Conservation (phyloP, 148 eudicot species). For the Diospyros lotus region DNA sequence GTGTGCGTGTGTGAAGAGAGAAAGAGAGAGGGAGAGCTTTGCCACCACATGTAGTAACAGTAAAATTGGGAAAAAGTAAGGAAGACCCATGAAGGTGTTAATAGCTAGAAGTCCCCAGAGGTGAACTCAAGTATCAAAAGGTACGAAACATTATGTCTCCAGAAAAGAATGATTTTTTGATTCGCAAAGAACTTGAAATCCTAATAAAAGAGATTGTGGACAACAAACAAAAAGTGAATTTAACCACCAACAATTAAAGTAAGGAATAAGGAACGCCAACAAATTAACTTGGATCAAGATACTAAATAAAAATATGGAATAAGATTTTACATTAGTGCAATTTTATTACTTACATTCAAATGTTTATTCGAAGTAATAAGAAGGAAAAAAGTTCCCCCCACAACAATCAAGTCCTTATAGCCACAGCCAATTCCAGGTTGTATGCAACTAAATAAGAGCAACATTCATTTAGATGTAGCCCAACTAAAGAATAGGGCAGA, state of each 20-base stretch:
- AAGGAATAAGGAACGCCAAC: too few relatives aligned
- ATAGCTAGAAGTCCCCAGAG: background rate
- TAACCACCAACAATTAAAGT: background rate
- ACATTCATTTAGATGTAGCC: background rate
- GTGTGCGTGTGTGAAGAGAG: background rate
- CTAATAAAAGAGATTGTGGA: background rate
- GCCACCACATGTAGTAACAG: background rate
- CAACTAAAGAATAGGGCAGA: conserved; percentile 4
- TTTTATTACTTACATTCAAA: background rate
- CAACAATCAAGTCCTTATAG: background rate
- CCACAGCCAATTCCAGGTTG: background rate
- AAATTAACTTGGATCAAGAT: background rate
- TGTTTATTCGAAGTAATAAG: background rate
- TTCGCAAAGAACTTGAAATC: background rate
- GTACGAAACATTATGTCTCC: background rate
- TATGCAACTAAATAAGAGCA: background rate
- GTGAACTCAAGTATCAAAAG: background rate
- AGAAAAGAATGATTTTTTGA: background rate
- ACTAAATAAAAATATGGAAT: background rate
- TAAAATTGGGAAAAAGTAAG: too few relatives aligned
- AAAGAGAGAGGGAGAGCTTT: background rate
- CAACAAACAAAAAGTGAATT: too few relatives aligned
- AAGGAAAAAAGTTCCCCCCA: background rate
- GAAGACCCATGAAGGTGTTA: background rate
- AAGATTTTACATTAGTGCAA: background rate